Evolutionary conservation across 2,329 filamentous ascomycete species (phyloP).

Genomic region (Didymella exigua): DNA sequence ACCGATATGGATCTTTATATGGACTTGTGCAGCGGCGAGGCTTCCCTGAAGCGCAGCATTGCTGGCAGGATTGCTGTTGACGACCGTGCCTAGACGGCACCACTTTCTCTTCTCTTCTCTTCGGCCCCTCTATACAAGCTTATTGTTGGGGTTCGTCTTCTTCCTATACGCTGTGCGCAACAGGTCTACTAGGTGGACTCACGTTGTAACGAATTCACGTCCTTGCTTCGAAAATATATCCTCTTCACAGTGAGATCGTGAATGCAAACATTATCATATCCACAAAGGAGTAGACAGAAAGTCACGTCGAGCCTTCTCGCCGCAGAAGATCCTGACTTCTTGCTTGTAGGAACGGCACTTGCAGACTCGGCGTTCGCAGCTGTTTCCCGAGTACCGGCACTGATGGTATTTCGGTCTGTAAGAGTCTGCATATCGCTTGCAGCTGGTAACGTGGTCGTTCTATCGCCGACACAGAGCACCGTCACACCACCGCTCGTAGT

Average conservation of each 20-base stretch:
- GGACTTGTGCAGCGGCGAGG: constrained; percentile 28
- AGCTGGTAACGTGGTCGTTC: constrained; percentile 21
- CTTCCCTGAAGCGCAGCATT: constrained; percentile 32
- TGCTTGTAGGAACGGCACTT: not conserved
- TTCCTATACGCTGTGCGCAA: not conserved
- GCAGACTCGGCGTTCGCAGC: not conserved
- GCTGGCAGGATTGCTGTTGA: constrained; percentile 21
- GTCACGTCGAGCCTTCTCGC: not conserved
- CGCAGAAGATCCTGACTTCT: not conserved
- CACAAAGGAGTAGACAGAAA: not conserved
- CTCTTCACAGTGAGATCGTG: not conserved
- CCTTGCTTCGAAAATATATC: not conserved
- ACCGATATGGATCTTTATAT: constrained; percentile 29
- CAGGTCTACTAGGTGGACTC: not conserved
- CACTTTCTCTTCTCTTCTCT: not conserved
- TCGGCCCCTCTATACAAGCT: not conserved
- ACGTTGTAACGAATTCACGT: not conserved
- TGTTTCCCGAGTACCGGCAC: not conserved
- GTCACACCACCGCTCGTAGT: constrained; percentile 8
- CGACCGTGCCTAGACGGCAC: constrained; percentile 1
- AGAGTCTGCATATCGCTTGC: not conserved
- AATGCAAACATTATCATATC: not conserved
- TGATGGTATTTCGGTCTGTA: not conserved
- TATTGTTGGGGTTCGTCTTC: not conserved
- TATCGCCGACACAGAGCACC: constrained; percentile 22